phyloP scores from a whole-genome alignment of 1,284 basidiomycete genomes.

The Cutaneotrichosporon mucoides region DNA sequence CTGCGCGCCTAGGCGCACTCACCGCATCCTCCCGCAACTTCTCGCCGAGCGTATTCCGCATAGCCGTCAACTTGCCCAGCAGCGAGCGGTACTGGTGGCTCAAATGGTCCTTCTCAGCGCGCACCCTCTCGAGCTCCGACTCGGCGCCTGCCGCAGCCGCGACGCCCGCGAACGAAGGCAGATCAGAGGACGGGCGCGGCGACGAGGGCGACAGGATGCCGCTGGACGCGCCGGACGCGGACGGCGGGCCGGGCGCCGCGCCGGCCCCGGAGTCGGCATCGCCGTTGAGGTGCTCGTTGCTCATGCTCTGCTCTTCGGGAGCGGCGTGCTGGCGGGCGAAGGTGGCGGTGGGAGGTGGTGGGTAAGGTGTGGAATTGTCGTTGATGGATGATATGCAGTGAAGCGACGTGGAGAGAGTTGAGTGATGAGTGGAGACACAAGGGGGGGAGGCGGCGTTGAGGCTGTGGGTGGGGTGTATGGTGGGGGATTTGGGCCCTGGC shows the following conservation, averaged over 20 bases:
- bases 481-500: too few relatives aligned
- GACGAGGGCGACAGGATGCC: slow-evolving; percentile 9
- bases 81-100: slow-evolving; percentile 80
- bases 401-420: too few relatives aligned
- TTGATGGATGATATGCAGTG: too few relatives aligned
- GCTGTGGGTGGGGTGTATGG: too few relatives aligned
- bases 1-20: neutral
- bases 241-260: slow-evolving; percentile 9
- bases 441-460: too few relatives aligned
- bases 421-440: too few relatives aligned
- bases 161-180: slow-evolving; percentile 1
- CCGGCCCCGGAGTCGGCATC: neutral
- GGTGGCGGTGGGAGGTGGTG: neutral
- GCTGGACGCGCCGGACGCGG: slow-evolving; percentile 4
- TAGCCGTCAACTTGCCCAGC: slow-evolving; percentile 81
- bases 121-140: slow-evolving; percentile 46
- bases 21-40: slow-evolving; percentile 96
- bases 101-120: slow-evolving; percentile 78
- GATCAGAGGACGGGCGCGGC: slow-evolving; percentile 14
- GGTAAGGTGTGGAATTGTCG: too few relatives aligned
- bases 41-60: slow-evolving; percentile 89
- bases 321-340: neutral
- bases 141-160: slow-evolving; percentile 18
- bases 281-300: neutral
- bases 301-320: neutral